Base-by-base conservation (phyloP, 495 filamentous ascomycete species). In the Talaromyces borbonicus region DNA sequence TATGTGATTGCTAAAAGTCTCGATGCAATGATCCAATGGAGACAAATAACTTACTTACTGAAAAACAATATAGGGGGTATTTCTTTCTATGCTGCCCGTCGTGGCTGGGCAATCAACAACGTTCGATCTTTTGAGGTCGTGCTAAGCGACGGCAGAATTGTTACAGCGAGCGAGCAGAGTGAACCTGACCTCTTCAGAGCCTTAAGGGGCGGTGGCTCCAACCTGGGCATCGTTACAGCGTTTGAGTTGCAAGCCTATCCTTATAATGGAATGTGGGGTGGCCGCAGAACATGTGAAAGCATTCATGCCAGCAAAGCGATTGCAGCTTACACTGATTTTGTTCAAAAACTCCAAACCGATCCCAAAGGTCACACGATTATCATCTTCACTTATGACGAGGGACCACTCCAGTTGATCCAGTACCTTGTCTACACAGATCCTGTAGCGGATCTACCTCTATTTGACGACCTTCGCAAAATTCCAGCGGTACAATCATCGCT, bases 131-230 rank as follows among this genome's bases (percentile, higher is more conserved):
- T 56, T 22, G 55, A 68, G 30, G 44, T 61, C 16, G 69, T 77
- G 0, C 62, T 69, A 0, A 58, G 67, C 16, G 43, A 59, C 30
- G 62, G 65, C 0, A 29, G 14, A 0, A 49, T 71, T 25, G 48
- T 68, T 7, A 57, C 59, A 8, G 69, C 60, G 26, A 67, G 56
- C 12, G 41, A 50, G 0, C 32, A 36, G 2, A 16, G 35, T 8
- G 41, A 67, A 36, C 15, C 46, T 2, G 64, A 72, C 33, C 66
- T 78, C 0, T 74, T 59, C 48, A 49, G 51, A 30, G 71, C 67
- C 0, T 51, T 77, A 1, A 65, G 67, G 16, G 73, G 72, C 18
- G 69, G 69, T 20, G 49, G 53, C 0, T 61, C 60, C 40, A 33
- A 33, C 12, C 18, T 33, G 3, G 31, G 31, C 11, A 33, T 33